A percentile compares a stretch with the other conserved stretches of the same genome.
phyloP scores from a whole-genome alignment of 2,329 filamentous ascomycete genomes.

The Colletotrichum sp. region DNA sequence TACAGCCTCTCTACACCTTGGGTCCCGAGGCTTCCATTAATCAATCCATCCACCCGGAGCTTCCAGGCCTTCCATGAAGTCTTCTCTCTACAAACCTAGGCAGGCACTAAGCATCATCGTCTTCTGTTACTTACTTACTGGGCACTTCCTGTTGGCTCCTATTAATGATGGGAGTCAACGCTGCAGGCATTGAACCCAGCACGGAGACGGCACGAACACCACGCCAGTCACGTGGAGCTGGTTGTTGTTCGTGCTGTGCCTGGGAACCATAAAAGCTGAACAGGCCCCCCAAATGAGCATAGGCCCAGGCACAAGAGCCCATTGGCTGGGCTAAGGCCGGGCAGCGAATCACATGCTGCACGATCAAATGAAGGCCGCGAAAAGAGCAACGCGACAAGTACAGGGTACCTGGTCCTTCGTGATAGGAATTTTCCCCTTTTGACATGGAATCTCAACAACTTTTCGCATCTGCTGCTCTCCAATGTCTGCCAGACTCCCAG shows the following conservation, averaged over 20 bases:
- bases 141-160: neutral
- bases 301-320: neutral
- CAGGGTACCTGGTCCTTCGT: conserved; percentile 18
- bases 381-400: conserved; percentile 9
- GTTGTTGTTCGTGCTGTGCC: neutral
- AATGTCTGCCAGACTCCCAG: neutral
- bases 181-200: neutral
- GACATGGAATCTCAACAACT: conserved; percentile 22
- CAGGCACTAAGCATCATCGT: neutral
- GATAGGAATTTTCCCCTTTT: conserved; percentile 27
- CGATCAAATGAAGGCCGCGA: conserved; percentile 19
- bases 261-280: conserved; percentile 1
- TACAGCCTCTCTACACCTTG: neutral
- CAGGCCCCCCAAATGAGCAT: conserved; percentile 18
- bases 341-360: conserved; percentile 23
- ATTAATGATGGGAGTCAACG: neutral
- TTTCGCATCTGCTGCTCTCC: conserved; percentile 17
- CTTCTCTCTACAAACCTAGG: neutral
- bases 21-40: neutral
- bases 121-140: neutral
- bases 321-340: conserved; percentile 1
- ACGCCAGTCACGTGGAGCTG: neutral
- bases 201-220: neutral
- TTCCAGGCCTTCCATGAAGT: neutral
- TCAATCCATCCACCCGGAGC: neutral